These are phyloP conservation scores for Buddleja alternifolia DNA, from an alignment of 257 asterid species.

Conservation along the genomic window DNA sequence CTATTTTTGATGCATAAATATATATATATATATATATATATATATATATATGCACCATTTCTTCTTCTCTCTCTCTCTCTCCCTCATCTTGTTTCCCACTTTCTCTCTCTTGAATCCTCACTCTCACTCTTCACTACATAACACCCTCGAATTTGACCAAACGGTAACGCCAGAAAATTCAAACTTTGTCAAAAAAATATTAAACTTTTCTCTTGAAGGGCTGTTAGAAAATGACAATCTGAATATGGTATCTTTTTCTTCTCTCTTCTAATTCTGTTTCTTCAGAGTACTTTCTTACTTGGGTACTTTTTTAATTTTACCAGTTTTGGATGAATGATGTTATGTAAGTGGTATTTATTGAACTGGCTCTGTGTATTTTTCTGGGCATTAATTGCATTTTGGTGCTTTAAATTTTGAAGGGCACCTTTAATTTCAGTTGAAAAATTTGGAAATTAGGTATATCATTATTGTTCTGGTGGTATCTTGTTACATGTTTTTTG, in stretches of 20 bases:
- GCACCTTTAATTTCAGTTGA: slow-evolving; percentile 35
- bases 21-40: no score
- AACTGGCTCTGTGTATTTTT: slow-evolving; percentile 24
- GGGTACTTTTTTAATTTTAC: background rate
- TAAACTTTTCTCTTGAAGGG: slow-evolving; percentile 16
- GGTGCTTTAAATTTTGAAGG: slow-evolving; percentile 26
- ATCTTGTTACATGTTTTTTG: slow-evolving; percentile 17
- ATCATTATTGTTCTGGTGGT: slow-evolving; percentile 21
- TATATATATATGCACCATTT: slow-evolving; percentile 22
- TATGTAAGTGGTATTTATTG: slow-evolving; percentile 29
- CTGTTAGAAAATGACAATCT: slow-evolving; percentile 22
- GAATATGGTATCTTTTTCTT: slow-evolving; percentile 31
- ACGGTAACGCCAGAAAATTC: slow-evolving; percentile 7
- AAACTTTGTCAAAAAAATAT: slow-evolving; percentile 7
- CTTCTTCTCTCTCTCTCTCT: slow-evolving; percentile 24
- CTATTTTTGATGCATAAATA: slow-evolving; percentile 26
- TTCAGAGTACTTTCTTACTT: slow-evolving; percentile 14
- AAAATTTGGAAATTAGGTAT: slow-evolving; percentile 20
- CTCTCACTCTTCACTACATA: slow-evolving; percentile 25
- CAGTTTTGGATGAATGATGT: slow-evolving; percentile 15
- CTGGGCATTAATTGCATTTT: slow-evolving; percentile 33
- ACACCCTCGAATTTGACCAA: slow-evolving; percentile 26
- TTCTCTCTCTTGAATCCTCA: slow-evolving; percentile 30
- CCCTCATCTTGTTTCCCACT: slow-evolving; percentile 23
- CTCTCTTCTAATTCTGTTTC: slow-evolving; percentile 9